These are phyloP conservation scores for Vitis rotundifolia DNA, from an alignment of 164 flowering plant genomes.

Conservation along the genomic window DNA sequence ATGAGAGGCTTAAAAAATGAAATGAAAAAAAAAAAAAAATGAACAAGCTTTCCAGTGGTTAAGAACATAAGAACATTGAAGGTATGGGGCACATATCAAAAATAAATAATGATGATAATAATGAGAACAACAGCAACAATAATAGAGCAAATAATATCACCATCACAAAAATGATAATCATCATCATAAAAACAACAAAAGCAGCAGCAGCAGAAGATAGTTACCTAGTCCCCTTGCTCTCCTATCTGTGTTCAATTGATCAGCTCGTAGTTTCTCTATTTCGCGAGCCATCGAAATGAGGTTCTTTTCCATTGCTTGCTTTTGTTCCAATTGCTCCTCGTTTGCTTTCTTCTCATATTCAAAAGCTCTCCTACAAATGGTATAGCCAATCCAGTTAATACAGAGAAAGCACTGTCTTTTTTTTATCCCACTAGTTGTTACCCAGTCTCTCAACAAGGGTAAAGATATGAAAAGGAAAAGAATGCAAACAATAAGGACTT, in stretches of 20 bases:
- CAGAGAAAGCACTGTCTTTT: neutral
- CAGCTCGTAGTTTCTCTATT: constrained; percentile 63
- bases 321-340: constrained; percentile 54
- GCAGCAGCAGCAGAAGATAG: constrained; percentile 3
- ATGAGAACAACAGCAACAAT: no score
- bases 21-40: neutral
- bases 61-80: neutral
- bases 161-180: no score
- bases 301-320: constrained; percentile 65
- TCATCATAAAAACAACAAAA: no score
- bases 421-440: neutral
- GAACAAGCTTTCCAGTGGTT: constrained; percentile 1
- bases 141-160: no score
- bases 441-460: neutral
- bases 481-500: constrained; percentile 3
- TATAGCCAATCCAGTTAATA: constrained; percentile 2
- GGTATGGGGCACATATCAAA: neutral
- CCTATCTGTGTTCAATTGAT: constrained; percentile 40
- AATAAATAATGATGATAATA: neutral
- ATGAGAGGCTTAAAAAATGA: constrained; percentile 5
- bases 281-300: constrained; percentile 72
- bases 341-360: constrained; percentile 73
- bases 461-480: neutral
- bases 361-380: constrained; percentile 46
- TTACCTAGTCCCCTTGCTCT: constrained; percentile 42